These are phyloP conservation scores for Acmispon strigosus DNA, from an alignment of 306 rosid genomes.

Conservation along the genomic window DNA sequence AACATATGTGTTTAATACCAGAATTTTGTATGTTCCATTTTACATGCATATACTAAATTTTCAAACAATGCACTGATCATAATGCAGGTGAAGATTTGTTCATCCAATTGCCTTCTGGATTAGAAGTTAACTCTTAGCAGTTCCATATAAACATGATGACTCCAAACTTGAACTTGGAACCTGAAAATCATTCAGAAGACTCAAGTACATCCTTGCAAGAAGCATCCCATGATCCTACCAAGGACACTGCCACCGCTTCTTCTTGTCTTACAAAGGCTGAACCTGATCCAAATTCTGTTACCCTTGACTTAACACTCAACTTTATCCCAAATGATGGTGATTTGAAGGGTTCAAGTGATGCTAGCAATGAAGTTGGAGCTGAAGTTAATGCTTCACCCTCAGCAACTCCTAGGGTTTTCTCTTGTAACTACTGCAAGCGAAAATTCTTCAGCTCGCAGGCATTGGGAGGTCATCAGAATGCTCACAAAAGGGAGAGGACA, in stretches of 20 bases:
- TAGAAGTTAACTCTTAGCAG: slow-evolving; percentile 18
- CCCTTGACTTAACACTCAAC: slow-evolving; percentile 72
- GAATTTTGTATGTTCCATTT: background rate
- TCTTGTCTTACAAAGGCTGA: slow-evolving; percentile 41
- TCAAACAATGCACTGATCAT: slow-evolving; percentile 12
- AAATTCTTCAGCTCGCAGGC: slow-evolving; percentile 94
- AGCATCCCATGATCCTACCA: slow-evolving; percentile 40
- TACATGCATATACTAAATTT: background rate
- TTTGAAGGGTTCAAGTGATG: slow-evolving; percentile 45
- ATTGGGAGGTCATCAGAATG: slow-evolving; percentile 92
- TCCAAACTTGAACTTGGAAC: slow-evolving; percentile 64
- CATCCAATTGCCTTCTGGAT: slow-evolving; percentile 5
- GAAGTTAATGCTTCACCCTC: slow-evolving; percentile 38
- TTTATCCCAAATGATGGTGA: slow-evolving; percentile 39
- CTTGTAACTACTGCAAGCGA: slow-evolving; percentile 85
- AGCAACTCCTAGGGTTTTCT: slow-evolving; percentile 57
- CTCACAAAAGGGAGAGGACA: slow-evolving; percentile 93
- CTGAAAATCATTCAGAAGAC: slow-evolving; percentile 46
- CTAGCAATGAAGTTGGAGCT: slow-evolving; percentile 41
- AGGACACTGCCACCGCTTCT: slow-evolving; percentile 45
- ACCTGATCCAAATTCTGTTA: slow-evolving; percentile 33
- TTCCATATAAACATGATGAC: slow-evolving; percentile 43
- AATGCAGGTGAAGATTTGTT: slow-evolving; percentile 31
- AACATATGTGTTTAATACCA: slow-evolving; percentile 23
- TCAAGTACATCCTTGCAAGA: slow-evolving; percentile 38